These are phyloP conservation scores for Parmelia sp. DNA, from an alignment of 495 filamentous ascomycete genomes.

Conservation along the genomic window DNA sequence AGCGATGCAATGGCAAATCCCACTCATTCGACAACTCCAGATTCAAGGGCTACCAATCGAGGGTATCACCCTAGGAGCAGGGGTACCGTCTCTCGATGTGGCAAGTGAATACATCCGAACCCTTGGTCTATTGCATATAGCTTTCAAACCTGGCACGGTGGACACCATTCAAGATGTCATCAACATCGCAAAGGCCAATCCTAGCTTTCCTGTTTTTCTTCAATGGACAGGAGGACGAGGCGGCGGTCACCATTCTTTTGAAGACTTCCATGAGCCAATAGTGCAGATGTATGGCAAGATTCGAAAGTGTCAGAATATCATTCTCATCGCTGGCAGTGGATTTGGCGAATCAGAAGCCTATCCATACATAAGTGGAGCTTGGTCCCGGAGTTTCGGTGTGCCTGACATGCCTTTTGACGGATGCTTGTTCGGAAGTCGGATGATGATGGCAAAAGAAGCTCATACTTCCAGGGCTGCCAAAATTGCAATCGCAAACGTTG, in stretches of 20 bases:
- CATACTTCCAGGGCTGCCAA: constrained; percentile 34
- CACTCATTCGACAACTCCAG: constrained; percentile 30
- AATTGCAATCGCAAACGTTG: constrained; percentile 28
- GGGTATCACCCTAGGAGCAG: too few species aligned
- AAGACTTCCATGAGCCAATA: constrained; percentile 47
- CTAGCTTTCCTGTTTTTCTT: constrained; percentile 42
- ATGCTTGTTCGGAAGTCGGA: constrained; percentile 42
- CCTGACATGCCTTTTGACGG: constrained; percentile 48
- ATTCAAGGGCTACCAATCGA: constrained; percentile 43
- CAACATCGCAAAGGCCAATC: constrained; percentile 41
- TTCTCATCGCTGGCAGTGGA: constrained; percentile 47
- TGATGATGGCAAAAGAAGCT: constrained; percentile 46
- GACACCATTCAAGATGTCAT: constrained; percentile 43
- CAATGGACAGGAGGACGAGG: constrained; percentile 49
- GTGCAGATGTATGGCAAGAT: constrained; percentile 41
- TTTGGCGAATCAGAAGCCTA: constrained; percentile 47
- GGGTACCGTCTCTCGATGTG: constrained; percentile 45
- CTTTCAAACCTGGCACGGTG: constrained; percentile 46
- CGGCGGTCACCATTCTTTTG: constrained; percentile 47
- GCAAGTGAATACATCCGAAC: constrained; percentile 43
- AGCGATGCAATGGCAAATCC: constrained; percentile 36
- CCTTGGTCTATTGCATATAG: constrained; percentile 43
- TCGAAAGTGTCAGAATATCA: constrained; percentile 42
- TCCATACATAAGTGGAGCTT: constrained; percentile 42
- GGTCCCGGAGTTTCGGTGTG: constrained; percentile 39